Conservation (phyloP, 345 rosid genomes). For the Aquilaria sinensis region DNA sequence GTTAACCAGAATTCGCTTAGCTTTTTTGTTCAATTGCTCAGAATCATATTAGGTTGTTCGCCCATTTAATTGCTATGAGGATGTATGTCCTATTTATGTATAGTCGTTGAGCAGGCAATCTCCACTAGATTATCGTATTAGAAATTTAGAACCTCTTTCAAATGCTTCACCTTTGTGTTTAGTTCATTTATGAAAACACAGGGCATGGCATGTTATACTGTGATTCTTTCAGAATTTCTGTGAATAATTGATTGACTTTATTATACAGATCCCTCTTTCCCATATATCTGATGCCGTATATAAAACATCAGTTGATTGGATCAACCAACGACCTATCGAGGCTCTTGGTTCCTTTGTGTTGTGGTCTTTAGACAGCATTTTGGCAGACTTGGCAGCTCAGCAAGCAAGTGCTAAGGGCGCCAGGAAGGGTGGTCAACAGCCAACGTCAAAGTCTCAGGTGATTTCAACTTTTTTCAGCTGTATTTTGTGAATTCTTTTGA, state of each 20-base stretch:
- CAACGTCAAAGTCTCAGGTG: conserved; percentile 64
- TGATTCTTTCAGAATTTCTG: neutral
- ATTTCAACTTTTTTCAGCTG: neutral
- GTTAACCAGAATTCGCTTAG: conserved; percentile 1
- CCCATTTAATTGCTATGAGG: too few species aligned
- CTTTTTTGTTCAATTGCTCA: neutral
- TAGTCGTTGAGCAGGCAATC: too few species aligned
- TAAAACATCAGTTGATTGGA: conserved; percentile 70
- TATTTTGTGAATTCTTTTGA: neutral
- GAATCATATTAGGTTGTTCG: too few species aligned
- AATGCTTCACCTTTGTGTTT: too few species aligned
- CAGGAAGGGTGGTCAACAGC: conserved; percentile 46
- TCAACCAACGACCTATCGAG: conserved; percentile 49
- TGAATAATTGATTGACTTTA: conserved; percentile 7
- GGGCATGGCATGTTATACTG: too few species aligned
- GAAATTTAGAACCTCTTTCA: too few species aligned
- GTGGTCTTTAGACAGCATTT: conserved; percentile 64
- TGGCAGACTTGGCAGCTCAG: conserved; percentile 48
- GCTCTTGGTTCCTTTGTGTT: conserved; percentile 52
- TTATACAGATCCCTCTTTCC: conserved; percentile 50
- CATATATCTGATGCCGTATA: conserved; percentile 58
- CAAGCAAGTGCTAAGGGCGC: conserved; percentile 45
- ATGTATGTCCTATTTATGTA: too few species aligned
- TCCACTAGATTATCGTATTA: too few species aligned
- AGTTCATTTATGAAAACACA: too few species aligned